Conservation (phyloP, 2,329 filamentous ascomycete species). For the Colletotrichum incanum region DNA sequence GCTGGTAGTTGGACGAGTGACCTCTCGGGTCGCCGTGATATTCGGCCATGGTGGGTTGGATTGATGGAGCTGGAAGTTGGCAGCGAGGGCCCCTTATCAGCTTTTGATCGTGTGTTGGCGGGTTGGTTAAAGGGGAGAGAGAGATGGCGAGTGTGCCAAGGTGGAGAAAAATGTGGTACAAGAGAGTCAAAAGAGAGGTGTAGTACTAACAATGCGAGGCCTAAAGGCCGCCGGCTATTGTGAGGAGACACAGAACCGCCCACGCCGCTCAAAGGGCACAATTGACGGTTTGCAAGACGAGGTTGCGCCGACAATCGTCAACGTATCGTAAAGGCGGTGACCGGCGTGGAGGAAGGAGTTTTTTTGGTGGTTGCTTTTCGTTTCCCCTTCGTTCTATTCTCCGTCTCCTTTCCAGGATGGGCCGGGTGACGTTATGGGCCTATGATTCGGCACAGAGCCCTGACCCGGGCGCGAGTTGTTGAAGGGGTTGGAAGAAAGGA, state of each 20-base stretch:
- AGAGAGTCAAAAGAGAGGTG: conserved; percentile 31
- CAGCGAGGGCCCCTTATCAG: conserved; percentile 36
- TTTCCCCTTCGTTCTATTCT: conserved; percentile 42
- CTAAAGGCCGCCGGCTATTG: conserved; percentile 45
- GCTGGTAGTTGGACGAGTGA: conserved; percentile 75
- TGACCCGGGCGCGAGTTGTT: conserved; percentile 23
- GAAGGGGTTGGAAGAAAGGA: conserved; percentile 5
- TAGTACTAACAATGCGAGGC: conserved; percentile 44
- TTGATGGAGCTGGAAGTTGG: conserved; percentile 52
- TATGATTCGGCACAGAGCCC: conserved; percentile 36
- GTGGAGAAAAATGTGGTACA: conserved; percentile 45
- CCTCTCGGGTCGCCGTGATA: conserved; percentile 68
- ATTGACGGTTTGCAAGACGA: conserved; percentile 5
- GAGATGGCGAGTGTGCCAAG: conserved; percentile 42
- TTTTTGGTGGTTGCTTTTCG: conserved; percentile 37
- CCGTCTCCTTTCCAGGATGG: conserved; percentile 40
- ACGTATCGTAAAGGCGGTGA: conserved; percentile 12
- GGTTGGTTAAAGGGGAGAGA: conserved; percentile 41
- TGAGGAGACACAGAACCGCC: conserved; percentile 41
- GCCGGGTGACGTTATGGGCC: conserved; percentile 42
- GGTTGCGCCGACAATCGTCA: conserved; percentile 19
- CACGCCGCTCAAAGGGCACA: conserved; percentile 28
- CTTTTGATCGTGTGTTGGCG: conserved; percentile 26
- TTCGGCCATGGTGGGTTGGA: conserved; percentile 66
- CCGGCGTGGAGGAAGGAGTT: conserved; percentile 25